These are phyloP conservation scores for Carex littledalei DNA, from an alignment of 176 grass and related monocot species.

Conservation along the genomic window DNA sequence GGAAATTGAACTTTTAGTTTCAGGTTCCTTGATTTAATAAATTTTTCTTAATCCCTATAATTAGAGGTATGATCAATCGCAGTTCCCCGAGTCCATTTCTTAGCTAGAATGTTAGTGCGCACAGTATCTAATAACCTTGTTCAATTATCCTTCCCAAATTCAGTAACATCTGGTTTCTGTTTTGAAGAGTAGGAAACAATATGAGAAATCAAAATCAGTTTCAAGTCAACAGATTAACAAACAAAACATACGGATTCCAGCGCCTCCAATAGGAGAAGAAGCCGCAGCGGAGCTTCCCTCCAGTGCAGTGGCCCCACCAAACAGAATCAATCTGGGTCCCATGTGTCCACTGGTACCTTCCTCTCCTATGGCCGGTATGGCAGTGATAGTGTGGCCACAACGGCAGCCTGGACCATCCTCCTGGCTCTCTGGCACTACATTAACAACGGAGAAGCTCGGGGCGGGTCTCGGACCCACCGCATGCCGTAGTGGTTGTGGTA, in stretches of 20 bases:
- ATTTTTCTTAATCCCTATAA: not conserved
- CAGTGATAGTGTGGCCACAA: conserved; percentile 89
- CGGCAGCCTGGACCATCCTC: conserved; percentile 91
- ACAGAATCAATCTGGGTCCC: conserved; percentile 67
- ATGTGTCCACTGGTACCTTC: conserved; percentile 48
- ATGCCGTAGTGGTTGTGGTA: not conserved
- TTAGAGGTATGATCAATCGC: not conserved
- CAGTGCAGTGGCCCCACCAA: conserved; percentile 84
- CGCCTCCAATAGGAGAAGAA: conserved; percentile 54
- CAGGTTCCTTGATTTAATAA: not conserved
- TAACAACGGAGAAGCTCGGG: conserved; percentile 58
- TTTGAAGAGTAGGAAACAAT: not conserved
- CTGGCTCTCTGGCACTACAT: conserved; percentile 63
- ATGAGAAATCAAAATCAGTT: not conserved
- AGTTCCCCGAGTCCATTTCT: not conserved
- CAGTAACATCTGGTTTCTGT: not conserved
- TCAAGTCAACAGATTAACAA: not conserved
- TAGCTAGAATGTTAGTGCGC: not conserved
- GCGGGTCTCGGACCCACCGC: conserved; percentile 59
- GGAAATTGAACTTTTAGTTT: not conserved
- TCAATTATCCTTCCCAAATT: not conserved
- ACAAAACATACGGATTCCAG: conserved; percentile 67
- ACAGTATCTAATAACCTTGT: not conserved
- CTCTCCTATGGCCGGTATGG: conserved; percentile 65
- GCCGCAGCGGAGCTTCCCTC: conserved; percentile 70